Evolutionary conservation across 305 asterid species (phyloP).

Genomic region (Fraxinus greggii): DNA sequence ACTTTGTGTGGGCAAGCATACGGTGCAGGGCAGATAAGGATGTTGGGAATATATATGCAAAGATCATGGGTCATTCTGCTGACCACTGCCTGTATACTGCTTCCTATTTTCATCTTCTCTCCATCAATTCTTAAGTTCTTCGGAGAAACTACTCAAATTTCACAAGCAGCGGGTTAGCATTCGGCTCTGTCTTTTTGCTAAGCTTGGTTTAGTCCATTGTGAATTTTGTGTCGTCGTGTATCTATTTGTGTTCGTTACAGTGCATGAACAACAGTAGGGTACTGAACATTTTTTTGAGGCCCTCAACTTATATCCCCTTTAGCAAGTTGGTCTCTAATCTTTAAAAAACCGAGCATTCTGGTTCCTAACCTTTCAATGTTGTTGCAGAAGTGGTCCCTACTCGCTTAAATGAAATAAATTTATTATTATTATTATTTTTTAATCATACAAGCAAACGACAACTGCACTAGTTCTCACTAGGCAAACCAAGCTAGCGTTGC

Average conservation of each 20-base stretch:
- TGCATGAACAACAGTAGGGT: background rate
- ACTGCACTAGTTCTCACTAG: background rate
- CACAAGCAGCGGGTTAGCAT: constrained; percentile 64
- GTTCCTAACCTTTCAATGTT: background rate
- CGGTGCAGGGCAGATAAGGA: constrained; percentile 72
- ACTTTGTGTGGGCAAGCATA: constrained; percentile 82
- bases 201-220: background rate
- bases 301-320: background rate
- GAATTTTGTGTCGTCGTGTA: background rate
- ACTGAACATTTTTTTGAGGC: background rate
- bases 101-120: constrained; percentile 63
- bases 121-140: constrained; percentile 60
- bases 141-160: constrained; percentile 56
- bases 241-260: background rate
- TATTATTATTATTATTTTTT: no score
- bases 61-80: constrained; percentile 77
- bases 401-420: background rate
- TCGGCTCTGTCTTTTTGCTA: background rate
- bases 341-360: background rate
- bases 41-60: constrained; percentile 80
- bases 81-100: constrained; percentile 41
- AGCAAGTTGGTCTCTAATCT: background rate
- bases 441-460: background rate
- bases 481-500: background rate
- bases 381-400: background rate